Evolutionary conservation across 257 asterid species (phyloP).

Genomic region (Petrea volubilis): DNA sequence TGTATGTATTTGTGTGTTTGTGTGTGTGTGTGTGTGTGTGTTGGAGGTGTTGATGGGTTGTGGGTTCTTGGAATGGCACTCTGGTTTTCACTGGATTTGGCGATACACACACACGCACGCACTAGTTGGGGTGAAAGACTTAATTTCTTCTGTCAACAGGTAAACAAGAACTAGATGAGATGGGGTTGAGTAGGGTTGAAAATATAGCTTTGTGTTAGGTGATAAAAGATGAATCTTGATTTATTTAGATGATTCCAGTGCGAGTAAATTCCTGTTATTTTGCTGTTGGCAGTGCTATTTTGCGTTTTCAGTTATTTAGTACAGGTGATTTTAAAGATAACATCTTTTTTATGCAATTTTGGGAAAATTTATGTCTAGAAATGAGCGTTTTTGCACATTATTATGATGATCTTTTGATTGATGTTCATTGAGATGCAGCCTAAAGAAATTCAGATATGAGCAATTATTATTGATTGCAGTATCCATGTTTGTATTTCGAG

Average conservation of each 20-base stretch:
- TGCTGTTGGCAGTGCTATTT: slow-evolving; percentile 10
- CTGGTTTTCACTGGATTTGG: slow-evolving; percentile 29
- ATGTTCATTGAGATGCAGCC: not conserved
- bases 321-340: not conserved
- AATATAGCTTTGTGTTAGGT: not conserved
- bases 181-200: not conserved
- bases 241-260: not conserved
- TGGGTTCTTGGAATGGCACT: slow-evolving; percentile 19
- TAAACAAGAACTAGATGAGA: slow-evolving; percentile 2
- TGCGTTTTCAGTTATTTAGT: slow-evolving; percentile 10
- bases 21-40: slow-evolving; percentile 1
- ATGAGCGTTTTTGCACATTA: slow-evolving; percentile 1
- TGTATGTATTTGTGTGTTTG: not conserved
- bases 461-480: not conserved
- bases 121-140: not conserved
- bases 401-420: not conserved
- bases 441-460: not conserved
- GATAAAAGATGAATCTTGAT: slow-evolving; percentile 5
- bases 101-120: not conserved
- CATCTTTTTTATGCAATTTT: not conserved
- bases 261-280: not conserved
- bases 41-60: slow-evolving; percentile 22
- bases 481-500: not conserved
- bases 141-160: slow-evolving; percentile 5
- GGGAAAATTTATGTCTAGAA: not conserved